A percentile compares a stretch with the other conserved stretches of the same genome.
Conservation (phyloP, 768 basidiomycete species). For the Leucosporidium scottii region DNA sequence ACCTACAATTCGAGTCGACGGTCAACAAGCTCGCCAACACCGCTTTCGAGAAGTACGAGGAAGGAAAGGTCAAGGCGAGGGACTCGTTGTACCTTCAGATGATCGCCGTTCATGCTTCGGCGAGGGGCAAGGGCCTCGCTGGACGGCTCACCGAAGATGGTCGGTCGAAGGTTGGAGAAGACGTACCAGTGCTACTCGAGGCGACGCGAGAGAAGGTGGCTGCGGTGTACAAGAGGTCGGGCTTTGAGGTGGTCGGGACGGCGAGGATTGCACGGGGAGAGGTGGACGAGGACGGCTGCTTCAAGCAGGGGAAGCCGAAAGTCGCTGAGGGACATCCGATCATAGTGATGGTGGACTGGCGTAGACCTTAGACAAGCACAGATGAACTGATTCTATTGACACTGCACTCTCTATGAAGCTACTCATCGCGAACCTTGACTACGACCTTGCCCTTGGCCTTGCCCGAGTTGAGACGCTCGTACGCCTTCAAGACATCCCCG, state of each 20-base stretch:
- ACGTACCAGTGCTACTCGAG: neutral
- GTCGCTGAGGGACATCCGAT: neutral
- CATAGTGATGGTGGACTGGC: neutral
- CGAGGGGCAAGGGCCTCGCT: neutral
- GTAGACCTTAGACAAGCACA: neutral
- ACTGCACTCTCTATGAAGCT: neutral
- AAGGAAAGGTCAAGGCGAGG: neutral
- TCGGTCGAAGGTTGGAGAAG: neutral
- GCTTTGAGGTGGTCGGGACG: neutral
- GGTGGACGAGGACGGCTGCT: neutral
- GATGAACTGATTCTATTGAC: neutral
- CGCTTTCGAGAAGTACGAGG: neutral
- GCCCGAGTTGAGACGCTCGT: conserved; percentile 24
- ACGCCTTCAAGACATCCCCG: conserved; percentile 22
- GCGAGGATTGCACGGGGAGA: neutral
- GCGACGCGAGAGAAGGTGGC: neutral
- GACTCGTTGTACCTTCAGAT: neutral
- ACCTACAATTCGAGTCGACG: neutral
- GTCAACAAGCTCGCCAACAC: neutral
- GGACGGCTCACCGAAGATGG: neutral
- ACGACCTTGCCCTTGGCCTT: conserved; percentile 33
- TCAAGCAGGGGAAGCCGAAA: neutral
- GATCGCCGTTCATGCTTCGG: neutral
- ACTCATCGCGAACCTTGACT: conserved; percentile 8
- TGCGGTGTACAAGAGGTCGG: neutral